Evolutionary conservation across 768 basidiomycete genomes (phyloP).

Genomic region (Mrakia gelida): DNA sequence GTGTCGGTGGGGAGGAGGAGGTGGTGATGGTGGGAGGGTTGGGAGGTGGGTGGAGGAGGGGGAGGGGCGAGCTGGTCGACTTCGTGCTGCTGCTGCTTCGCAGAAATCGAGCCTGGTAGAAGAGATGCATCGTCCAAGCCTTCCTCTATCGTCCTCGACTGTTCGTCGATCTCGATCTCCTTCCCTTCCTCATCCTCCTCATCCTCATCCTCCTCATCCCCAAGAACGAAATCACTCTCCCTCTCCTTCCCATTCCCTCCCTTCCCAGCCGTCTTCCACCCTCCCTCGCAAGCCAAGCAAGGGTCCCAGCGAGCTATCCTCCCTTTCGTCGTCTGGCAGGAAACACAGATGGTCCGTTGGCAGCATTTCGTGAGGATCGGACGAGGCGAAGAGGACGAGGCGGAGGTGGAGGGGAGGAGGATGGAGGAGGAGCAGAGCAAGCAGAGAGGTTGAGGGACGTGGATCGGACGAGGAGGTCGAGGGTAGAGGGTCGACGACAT

Average conservation of each 20-base stretch:
- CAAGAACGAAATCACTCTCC: conserved; percentile 67
- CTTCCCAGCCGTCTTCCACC: conserved; percentile 37
- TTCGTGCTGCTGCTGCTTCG: not conserved
- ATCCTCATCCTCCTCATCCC: conserved; percentile 56
- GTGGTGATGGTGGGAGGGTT: not conserved
- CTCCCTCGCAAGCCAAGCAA: conserved; percentile 64
- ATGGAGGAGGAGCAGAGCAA: conserved; percentile 28
- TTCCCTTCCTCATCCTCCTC: conserved; percentile 34
- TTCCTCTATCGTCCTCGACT: not conserved
- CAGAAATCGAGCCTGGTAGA: not conserved
- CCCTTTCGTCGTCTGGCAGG: conserved; percentile 58
- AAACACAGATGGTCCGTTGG: conserved; percentile 58
- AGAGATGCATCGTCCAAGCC: not conserved
- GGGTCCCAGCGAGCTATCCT: conserved; percentile 66
- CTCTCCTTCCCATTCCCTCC: conserved; percentile 41
- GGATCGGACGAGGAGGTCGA: not conserved
- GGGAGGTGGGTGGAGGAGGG: not conserved
- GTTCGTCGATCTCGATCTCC: not conserved
- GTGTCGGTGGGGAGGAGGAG: not conserved
- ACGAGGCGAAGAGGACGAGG: not conserved
- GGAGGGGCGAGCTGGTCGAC: not conserved
- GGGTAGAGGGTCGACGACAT: not conserved
- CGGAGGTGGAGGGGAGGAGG: not conserved
- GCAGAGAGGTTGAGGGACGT: conserved; percentile 20
- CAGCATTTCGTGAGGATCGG: conserved; percentile 57